Base-by-base conservation (phyloP, 129 eudicot genomes). In the Lactuca sativa region DNA sequence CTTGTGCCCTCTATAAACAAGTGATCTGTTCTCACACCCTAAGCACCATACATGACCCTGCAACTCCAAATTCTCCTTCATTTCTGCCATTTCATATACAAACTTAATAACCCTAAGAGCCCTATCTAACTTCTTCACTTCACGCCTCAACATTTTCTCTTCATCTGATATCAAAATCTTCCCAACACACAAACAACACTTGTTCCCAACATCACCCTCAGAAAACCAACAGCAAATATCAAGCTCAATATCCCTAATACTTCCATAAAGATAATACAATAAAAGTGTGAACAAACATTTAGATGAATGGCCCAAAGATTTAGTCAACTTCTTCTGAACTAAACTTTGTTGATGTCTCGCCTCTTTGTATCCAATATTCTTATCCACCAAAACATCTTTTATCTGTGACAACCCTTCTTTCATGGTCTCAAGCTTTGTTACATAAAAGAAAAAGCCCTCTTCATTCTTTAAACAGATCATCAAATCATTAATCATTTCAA, bases 351-450 rank as follows among this genome's bases (percentile, higher is more conserved):
- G 92, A 43, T 81, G 80, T 34, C 81, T 79, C 52, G 66, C 82
- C 75, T 93, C 95, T 77, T 73, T 89, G 77, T 83, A 93, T 38
- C 95, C 96, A 33, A 89, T 83, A 68, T 82, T 87, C 79, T 79
- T 89, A 67, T 93, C 98, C 0, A 89, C 75, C 78, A 89, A 70
- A 54, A 93, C 84, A 67, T 93, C 98, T 77, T 81, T 86, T 33
- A 93, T 87, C 76, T 89, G 98, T 59, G 66, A 40, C 47, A 93
- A 82, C 61, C 98, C 98, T 89, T 87, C 95, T 85, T 87, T 93
- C 98, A 93, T 89, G 9, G 32, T 81, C 80, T 93, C 92, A 38
- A 93, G 84, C 77, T 90, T 89, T 49, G 71, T 16, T 18, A 87
- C 88, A 78, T 86, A 82, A 38, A 66, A 69, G 31, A 67, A 32